These are phyloP conservation scores for Calocybe indica DNA, from an alignment of 768 basidiomycete species.

Conservation along the genomic window DNA sequence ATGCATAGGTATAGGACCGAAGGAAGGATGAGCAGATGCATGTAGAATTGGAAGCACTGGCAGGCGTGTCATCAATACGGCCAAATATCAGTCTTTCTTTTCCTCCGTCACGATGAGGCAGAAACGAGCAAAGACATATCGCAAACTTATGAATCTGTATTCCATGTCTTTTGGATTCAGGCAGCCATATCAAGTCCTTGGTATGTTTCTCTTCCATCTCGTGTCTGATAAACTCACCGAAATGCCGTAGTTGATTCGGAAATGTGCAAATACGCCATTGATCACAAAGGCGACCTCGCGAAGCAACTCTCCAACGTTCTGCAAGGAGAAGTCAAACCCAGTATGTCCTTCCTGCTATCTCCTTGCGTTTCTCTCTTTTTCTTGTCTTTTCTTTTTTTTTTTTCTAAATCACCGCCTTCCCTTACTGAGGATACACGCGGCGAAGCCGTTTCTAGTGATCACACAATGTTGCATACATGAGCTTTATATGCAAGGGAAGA, in stretches of 20 bases:
- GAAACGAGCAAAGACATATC: conserved; percentile 92
- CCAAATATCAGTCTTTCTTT: not conserved
- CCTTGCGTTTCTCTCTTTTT: conserved; percentile 2
- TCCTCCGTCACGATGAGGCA: conserved; percentile 63
- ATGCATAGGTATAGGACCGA: not conserved
- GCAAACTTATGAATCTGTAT: conserved; percentile 91
- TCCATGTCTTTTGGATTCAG: conserved; percentile 84
- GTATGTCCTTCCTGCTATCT: conserved; percentile 44
- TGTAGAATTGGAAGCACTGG: conserved; percentile 5
- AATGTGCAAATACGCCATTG: conserved; percentile 65
- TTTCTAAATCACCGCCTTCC: too few relatives aligned
- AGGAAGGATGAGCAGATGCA: conserved; percentile 16
- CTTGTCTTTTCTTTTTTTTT: not conserved
- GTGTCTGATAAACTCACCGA: conserved; percentile 7
- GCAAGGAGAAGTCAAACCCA: conserved; percentile 86
- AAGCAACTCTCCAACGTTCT: conserved; percentile 74
- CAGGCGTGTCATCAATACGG: not conserved
- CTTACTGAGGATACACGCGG: conserved; percentile 21
- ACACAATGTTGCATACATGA: conserved; percentile 97
- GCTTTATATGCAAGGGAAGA: conserved; percentile 78
- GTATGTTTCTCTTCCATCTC: conserved; percentile 33
- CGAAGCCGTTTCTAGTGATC: conserved; percentile 77
- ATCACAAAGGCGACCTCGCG: conserved; percentile 67
- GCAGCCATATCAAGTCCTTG: conserved; percentile 89
- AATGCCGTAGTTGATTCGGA: conserved; percentile 68